These are phyloP conservation scores for Clonostachys rosea DNA, from an alignment of 2,329 filamentous ascomycete genomes.

Conservation along the genomic window DNA sequence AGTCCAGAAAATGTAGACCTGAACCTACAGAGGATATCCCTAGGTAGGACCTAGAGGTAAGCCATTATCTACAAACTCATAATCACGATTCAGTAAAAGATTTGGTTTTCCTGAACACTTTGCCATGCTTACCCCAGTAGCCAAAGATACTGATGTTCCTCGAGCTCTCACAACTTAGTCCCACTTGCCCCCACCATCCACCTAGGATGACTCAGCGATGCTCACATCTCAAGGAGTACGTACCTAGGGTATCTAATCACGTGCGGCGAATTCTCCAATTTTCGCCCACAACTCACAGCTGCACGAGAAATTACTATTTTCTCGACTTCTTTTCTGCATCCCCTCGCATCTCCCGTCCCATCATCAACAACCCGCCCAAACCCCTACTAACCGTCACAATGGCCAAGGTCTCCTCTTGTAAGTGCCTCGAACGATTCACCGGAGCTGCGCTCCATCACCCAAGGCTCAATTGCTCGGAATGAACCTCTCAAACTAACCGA, in stretches of 20 bases:
- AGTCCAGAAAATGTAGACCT: too few species aligned
- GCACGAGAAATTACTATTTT: slow-evolving; percentile 4
- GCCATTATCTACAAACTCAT: background rate
- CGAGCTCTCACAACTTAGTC: too few species aligned
- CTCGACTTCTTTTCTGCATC: slow-evolving; percentile 1
- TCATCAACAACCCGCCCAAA: slow-evolving; percentile 20
- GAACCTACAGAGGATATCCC: too few species aligned
- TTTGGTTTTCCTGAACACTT: background rate
- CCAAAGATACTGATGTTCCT: too few species aligned
- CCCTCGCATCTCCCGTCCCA: slow-evolving; percentile 2
- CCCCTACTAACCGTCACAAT: slow-evolving; percentile 43
- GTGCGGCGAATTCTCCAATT: slow-evolving; percentile 21
- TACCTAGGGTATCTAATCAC: slow-evolving; percentile 16
- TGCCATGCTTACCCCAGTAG: background rate
- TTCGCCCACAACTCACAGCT: slow-evolving; percentile 17
- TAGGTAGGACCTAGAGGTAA: too few species aligned
- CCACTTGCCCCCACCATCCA: background rate
- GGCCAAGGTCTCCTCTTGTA: slow-evolving; percentile 66
- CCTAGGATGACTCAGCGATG: background rate
- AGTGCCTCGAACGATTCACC: slow-evolving; percentile 13
- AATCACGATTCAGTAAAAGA: background rate
- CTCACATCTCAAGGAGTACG: background rate
- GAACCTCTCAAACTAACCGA: slow-evolving; percentile 1
- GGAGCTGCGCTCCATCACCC: too few species aligned
- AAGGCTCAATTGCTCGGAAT: too few species aligned